phyloP scores from a whole-genome alignment of 192 early-diverging fungal species.

The Coemansia sp. region DNA sequence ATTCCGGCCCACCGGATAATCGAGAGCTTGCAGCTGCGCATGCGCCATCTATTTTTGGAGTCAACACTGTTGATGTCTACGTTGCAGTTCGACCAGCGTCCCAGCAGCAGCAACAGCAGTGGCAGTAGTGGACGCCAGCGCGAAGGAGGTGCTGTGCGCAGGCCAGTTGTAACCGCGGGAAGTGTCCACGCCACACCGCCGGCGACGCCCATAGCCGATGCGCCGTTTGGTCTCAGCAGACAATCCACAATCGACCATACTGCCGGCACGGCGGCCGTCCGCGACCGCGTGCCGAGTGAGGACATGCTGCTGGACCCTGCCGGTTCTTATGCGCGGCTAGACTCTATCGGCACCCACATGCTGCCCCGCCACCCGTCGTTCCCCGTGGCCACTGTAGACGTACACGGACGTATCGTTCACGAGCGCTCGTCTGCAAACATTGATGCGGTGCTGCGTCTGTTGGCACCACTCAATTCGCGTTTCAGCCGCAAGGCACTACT shows the following conservation, averaged over 20 bases:
- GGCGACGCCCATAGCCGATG: slow-evolving; percentile 13
- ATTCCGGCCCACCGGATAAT: slow-evolving; percentile 35
- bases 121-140: slow-evolving; percentile 1
- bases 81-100: slow-evolving; percentile 12
- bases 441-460: slow-evolving; percentile 29
- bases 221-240: slow-evolving; percentile 12
- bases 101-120: slow-evolving; percentile 2
- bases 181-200: slow-evolving; percentile 25
- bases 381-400: slow-evolving; percentile 36
- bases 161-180: background rate
- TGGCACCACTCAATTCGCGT: slow-evolving; percentile 28
- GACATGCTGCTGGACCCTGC: background rate
- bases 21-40: slow-evolving; percentile 40
- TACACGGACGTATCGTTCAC: slow-evolving; percentile 27
- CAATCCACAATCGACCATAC: slow-evolving; percentile 19
- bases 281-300: background rate
- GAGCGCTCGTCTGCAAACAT: slow-evolving; percentile 40
- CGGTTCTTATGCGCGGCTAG: background rate
- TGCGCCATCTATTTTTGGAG: slow-evolving; percentile 45
- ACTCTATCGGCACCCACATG: slow-evolving; percentile 10
- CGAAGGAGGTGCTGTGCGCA: slow-evolving; percentile 2
- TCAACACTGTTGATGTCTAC: slow-evolving; percentile 42
- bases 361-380: slow-evolving; percentile 19
- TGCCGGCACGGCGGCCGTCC: background rate
- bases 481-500: slow-evolving; percentile 26